Evolutionary conservation across 1,284 basidiomycete species (phyloP), one percentile per base, ranked within the genome.

Genomic region (Xerocomus minutiporus): DNA sequence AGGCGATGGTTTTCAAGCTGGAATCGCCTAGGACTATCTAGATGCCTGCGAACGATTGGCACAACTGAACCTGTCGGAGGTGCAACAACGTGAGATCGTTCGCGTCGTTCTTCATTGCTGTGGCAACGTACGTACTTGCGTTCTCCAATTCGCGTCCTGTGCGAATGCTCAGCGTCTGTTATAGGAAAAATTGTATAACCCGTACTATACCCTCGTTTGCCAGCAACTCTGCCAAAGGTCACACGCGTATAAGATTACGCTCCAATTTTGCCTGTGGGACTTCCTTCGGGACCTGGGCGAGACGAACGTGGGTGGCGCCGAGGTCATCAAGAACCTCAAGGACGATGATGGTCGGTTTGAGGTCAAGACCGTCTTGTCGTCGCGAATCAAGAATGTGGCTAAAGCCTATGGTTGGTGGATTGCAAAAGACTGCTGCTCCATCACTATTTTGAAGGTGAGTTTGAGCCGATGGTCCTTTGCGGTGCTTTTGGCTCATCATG

Each of bases 181-280:
- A 23, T 63, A 95, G 91, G 96, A 97, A 71, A 88, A 86, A 66
- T 71, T 78, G 1, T 98, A 97, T 74, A 99, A 99, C 64, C 96
- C 97, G 0, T 99, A 93, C 74, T 99, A 99, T 70, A 84, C 91
- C 1, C 83, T 99, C 25, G 84, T 99, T 44, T 79, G 78, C 59
- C 86, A 89, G 62, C 83, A 88, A 28, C 79, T 91, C 40, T 88
- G 85, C 64, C 75, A 77, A 15, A 79, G 79, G 7, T 85, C 91
- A 1, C 88, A 92, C 59, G 84, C 88, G 7, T 88, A 94, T 72
- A 88, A 85, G 59, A 88, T 99, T 60, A 98, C 97, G 0, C 75
- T 99, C 39, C 97, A 98, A 66, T 99, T 93, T 71, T 93, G 87
- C 60, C 74, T 99, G 7, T 99, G 97, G 97, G 97, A 99, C 69